phyloP scores from a whole-genome alignment of 1,284 basidiomycete species.

The Erythrobasidium hasegawianum region DNA sequence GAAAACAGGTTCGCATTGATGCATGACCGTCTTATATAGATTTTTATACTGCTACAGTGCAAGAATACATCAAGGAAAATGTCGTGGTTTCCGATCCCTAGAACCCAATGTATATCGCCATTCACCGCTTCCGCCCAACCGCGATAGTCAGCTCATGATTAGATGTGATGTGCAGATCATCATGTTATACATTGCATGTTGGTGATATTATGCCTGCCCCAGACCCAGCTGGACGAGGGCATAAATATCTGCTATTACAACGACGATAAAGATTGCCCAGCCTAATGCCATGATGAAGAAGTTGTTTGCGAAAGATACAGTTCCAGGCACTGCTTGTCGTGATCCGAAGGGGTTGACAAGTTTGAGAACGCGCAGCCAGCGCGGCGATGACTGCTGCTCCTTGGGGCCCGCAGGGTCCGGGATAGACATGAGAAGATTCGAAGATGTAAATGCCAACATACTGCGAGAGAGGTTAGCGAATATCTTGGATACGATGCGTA shows the following conservation, averaged over 20 bases:
- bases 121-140: background rate
- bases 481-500: background rate
- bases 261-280: slow-evolving; percentile 23
- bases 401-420: slow-evolving; percentile 15
- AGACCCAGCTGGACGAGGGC: slow-evolving; percentile 21
- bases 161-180: background rate
- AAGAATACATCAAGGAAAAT: no score
- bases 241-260: slow-evolving; percentile 31
- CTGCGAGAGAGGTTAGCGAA: slow-evolving; percentile 22
- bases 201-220: background rate
- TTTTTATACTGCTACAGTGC: no score
- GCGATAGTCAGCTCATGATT: no score
- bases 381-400: background rate
- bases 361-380: background rate
- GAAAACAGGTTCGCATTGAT: no score
- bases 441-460: slow-evolving; percentile 42
- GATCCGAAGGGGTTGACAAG: slow-evolving; percentile 39
- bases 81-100: no score
- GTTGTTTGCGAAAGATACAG: slow-evolving; percentile 40
- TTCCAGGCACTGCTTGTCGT: slow-evolving; percentile 11
- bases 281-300: slow-evolving; percentile 34
- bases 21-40: no score
- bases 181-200: no score
- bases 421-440: slow-evolving; percentile 38
- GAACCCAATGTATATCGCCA: no score